Percentiles rank a stretch among this genome's conserved stretches.
Evolutionary conservation across 202 grass and related monocot species (phyloP).

Genomic region (Panicum virgatum): DNA sequence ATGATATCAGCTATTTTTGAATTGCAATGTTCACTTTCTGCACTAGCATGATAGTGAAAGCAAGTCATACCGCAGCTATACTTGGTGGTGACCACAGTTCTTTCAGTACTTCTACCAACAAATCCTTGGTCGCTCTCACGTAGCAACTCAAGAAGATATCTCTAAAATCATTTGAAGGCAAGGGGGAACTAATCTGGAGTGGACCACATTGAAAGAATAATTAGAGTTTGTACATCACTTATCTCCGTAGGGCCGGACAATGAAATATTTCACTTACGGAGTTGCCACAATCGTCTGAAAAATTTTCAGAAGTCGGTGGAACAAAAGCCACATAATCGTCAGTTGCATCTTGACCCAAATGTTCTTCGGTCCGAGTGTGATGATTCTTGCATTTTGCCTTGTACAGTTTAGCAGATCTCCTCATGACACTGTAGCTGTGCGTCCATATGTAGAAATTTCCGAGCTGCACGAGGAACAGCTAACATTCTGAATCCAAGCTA

Average conservation of each 20-base stretch:
- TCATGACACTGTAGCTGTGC: conserved; percentile 52
- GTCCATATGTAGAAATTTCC: conserved; percentile 63
- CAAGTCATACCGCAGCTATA: conserved; percentile 44
- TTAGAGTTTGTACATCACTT: background rate
- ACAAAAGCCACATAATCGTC: conserved; percentile 39
- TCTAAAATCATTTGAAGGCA: background rate
- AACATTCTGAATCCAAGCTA: background rate
- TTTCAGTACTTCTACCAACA: conserved; percentile 28
- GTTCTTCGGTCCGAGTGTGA: conserved; percentile 4
- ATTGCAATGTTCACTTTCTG: background rate
- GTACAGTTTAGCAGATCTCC: conserved; percentile 43
- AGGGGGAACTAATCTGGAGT: conserved; percentile 39
- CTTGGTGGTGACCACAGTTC: conserved; percentile 59
- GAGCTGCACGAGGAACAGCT: conserved; percentile 36
- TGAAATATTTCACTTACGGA: conserved; percentile 18
- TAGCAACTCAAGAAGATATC: background rate
- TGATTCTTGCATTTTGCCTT: conserved; percentile 21
- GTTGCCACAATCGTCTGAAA: background rate
- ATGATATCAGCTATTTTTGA: background rate
- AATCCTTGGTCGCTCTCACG: conserved; percentile 1
- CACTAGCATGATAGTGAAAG: background rate
- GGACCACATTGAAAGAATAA: background rate
- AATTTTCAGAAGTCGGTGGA: conserved; percentile 18
- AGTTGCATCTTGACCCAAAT: conserved; percentile 15
- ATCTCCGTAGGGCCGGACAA: background rate